Percentiles rank a stretch among this genome's conserved stretches.
Evolutionary conservation across 1,284 basidiomycete genomes (phyloP).

Genomic region (Sphagnurus paluster): DNA sequence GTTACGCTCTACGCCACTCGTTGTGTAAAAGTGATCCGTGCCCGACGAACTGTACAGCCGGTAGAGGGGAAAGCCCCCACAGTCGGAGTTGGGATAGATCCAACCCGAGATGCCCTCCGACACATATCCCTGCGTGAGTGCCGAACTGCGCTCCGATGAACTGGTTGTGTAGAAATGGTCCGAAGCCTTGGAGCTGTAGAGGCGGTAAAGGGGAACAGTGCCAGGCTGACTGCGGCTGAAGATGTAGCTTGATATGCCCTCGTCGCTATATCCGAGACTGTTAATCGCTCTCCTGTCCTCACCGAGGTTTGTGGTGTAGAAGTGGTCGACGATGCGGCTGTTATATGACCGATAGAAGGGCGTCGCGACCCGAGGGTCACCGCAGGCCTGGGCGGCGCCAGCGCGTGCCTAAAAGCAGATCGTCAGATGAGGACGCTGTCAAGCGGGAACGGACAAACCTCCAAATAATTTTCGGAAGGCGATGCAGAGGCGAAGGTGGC

Average conservation of each 20-base stretch:
- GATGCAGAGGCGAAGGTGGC: not conserved
- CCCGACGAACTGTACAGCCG: slow-evolving; percentile 5
- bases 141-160: slow-evolving; percentile 4
- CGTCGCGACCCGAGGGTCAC: not conserved
- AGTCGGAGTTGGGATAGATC: slow-evolving; percentile 7
- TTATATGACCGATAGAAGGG: slow-evolving; percentile 15
- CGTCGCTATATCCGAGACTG: slow-evolving; percentile 5
- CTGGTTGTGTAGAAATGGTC: slow-evolving; percentile 17
- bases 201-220: slow-evolving; percentile 14
- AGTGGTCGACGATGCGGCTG: slow-evolving; percentile 5
- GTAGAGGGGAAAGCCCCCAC: slow-evolving; percentile 13
- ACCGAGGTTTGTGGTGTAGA: slow-evolving; percentile 7
- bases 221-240: slow-evolving; percentile 1
- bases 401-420: not conserved
- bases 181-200: slow-evolving; percentile 1
- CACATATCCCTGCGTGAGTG: not conserved
- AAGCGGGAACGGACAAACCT: not conserved
- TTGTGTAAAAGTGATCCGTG: slow-evolving; percentile 17
- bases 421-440: not conserved
- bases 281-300: not conserved
- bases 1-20: slow-evolving; percentile 7
- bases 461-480: not conserved
- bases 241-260: slow-evolving; percentile 13
- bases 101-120: slow-evolving; percentile 11
- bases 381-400: not conserved